These are phyloP conservation scores for barrel medic (Medicago truncatula) DNA, from an alignment of 306 rosid genomes.

Conservation along the genomic window MtrunA17r5.0-ANR NC_053045.1:3349001-3349500, in stretches of 20 bases:
- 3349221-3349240: background rate
- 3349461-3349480: too few relatives aligned
- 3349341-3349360: background rate
- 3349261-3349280: slow-evolving; percentile 31
- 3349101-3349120: slow-evolving; percentile 47
- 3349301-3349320: background rate
- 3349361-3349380: too few relatives aligned
- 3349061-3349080: slow-evolving; percentile 41
- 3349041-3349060: slow-evolving; percentile 42
- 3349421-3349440: too few relatives aligned
- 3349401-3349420: too few relatives aligned
- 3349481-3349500: too few relatives aligned
- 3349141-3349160: slow-evolving; percentile 17
- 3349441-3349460: too few relatives aligned
- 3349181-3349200: background rate
- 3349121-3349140: background rate
- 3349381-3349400: too few relatives aligned
- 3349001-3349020: slow-evolving; percentile 44
- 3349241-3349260: background rate
- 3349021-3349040: slow-evolving; percentile 49
- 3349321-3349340: background rate
- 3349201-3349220: background rate
- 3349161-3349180: slow-evolving; percentile 9
- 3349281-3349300: background rate
- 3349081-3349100: slow-evolving; percentile 29